Base-by-base conservation (phyloP, 2,329 filamentous ascomycete species). In the Aureobasidium melanogenum region DNA sequence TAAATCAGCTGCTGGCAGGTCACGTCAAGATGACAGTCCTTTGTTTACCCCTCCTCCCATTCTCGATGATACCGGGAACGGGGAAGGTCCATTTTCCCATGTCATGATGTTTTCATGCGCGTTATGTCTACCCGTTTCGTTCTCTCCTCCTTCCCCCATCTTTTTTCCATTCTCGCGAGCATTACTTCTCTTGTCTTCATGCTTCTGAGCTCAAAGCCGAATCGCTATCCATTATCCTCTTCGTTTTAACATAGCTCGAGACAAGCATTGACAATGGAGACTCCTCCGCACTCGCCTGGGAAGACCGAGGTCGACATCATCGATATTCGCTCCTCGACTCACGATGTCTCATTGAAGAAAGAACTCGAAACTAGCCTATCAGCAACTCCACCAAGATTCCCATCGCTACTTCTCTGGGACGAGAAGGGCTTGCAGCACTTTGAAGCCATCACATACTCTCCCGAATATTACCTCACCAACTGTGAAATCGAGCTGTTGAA, bases 401-500 rank as follows among this genome's bases (percentile, higher is more conserved):
- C 55, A 3, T 47, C 41, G 1, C 14, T 48, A 26, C 55, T 58
- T 12, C 55, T 58, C 22, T 58, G 55, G 55, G 55, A 58, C 12
- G 55, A 47, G 7, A 58, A 48, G 34, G 55, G 55, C 32, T 30
- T 58, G 32, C 43, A 58, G 26, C 9, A 38, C 22, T 58, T 58
- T 3, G 44, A 48, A 34, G 43, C 43, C n/a, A 38, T 58, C 43
- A 58, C 55, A 3, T 22, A 58, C 41, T 38, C 55, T 14, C 41
- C 41, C 32, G 32, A 48, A 9, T 58, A 58, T 22, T 58, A 58
- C 55, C 32, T 58, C 15, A 58, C 55, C 32, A 38, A 48, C 3
- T 58, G 55, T 32, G 55, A 58, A 10, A 58, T 58, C 3, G 30
- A 48, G 10, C 32, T 58, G 3, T 22, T 58, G 44, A 48, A 39